These are phyloP conservation scores for Fraxinus dipetala DNA, from an alignment of 305 asterid genomes.

Conservation along the genomic window DNA sequence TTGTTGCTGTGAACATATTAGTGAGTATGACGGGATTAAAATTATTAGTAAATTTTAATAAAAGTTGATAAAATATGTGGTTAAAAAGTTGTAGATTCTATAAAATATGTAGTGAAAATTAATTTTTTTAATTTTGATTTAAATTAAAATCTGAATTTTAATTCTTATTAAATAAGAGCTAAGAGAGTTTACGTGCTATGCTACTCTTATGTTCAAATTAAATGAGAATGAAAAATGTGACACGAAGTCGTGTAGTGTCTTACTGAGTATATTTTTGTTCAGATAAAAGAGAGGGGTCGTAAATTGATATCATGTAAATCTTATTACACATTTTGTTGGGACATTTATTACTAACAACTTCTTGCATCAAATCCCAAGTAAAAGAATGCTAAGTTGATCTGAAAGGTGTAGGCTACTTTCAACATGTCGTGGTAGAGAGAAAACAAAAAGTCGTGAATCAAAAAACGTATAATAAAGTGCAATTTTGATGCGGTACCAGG, in stretches of 20 bases:
- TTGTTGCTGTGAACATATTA: neutral
- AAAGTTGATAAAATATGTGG: too few species aligned
- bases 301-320: neutral
- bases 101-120: too few species aligned
- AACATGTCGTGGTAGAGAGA: neutral
- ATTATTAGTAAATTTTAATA: too few species aligned
- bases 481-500: neutral
- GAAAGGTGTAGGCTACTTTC: neutral
- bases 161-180: too few species aligned
- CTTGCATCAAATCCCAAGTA: neutral
- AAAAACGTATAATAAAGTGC: neutral
- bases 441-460: too few species aligned
- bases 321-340: neutral
- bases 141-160: too few species aligned
- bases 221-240: neutral
- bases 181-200: neutral
- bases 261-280: too few species aligned
- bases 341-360: neutral
- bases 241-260: too few species aligned
- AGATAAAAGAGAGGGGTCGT: neutral
- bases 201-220: neutral
- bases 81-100: too few species aligned
- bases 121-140: too few species aligned
- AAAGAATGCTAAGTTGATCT: too few species aligned
- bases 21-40: too few species aligned